Conservation (phyloP, 139 green algal genomes). For the Chlamydomonas urium region DNA sequence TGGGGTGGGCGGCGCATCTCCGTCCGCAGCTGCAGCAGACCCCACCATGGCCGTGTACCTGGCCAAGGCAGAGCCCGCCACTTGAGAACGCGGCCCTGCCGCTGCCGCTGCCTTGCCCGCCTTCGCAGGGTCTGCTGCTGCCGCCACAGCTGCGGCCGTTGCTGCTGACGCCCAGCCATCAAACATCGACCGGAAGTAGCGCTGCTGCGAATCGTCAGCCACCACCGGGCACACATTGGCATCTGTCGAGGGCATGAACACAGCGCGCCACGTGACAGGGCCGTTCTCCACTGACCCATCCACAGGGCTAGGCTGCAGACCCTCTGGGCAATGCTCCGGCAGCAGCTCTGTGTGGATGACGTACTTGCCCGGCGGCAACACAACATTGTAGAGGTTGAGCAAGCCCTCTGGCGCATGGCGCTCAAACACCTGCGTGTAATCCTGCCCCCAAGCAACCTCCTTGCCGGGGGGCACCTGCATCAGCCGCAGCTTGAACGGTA, state of each 20-base stretch:
- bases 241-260: conserved; percentile 33
- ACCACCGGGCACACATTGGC: conserved; percentile 42
- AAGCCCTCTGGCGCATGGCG: neutral
- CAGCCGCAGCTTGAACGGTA: conserved; percentile 25
- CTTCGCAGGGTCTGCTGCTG: conserved; percentile 2
- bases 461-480: conserved; percentile 19
- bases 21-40: neutral
- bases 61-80: neutral
- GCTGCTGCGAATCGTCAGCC: conserved; percentile 34
- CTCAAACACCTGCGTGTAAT: conserved; percentile 24
- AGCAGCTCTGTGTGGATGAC: conserved; percentile 29
- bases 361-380: conserved; percentile 43
- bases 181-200: conserved; percentile 37
- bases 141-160: conserved; percentile 14
- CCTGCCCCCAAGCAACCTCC: conserved; percentile 23
- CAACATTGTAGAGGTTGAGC: conserved; percentile 21
- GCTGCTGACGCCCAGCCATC: conserved; percentile 45
- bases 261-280: conserved; percentile 17
- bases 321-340: conserved; percentile 18
- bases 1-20: neutral
- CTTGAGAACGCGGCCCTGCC: neutral
- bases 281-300: conserved; percentile 1
- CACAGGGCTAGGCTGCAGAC: conserved; percentile 30
- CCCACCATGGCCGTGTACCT: neutral
- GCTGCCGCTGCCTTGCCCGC: neutral